Evolutionary conservation across 2,329 filamentous ascomycete genomes (phyloP), one percentile per base, ranked within the genome.

Genomic region (Ophiosphaerella herpotricha): DNA sequence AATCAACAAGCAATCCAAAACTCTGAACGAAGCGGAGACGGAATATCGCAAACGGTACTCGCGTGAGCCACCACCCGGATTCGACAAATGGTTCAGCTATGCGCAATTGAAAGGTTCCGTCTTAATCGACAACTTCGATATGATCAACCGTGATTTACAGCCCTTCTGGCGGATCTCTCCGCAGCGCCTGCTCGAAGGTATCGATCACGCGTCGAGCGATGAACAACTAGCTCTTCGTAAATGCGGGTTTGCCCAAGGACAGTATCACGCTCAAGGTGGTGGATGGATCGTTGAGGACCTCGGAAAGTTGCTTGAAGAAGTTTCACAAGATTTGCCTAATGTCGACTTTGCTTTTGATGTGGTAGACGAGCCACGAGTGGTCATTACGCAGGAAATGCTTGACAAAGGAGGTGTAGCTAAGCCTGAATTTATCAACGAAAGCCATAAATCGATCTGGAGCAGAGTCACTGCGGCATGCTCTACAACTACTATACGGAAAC

Each of bases 51-150:
- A 71, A 2, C 71, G 78, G 16, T 81, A 82, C 47, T 54, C 51
- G 0, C 58, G 73, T 1, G 67, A 75, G 1, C 80, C 79, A 0
- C 80, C 80, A 0, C 63, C 67, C 0, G 80, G 80, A 0, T 82
- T 82, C 26, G 62, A 76, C 1, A 63, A 53, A 3, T 82, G 80
- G 80, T 78, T 72, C 18, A 55, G 71, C 1, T 81, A 73, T 40
- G 78, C 79, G 0, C 42, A 58, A 1, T 54, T 56, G 0, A 63
- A 77, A 1, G 29, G 74, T 2, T 80, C 78, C 0, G 68, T 69
- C 0, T 71, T 82, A n/a, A 80, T 82, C 29, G 79, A 82, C 48
- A 76, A 82, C 2, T 82, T 78, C 24, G 77, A 82, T 34, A 67
- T 59, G 0, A 77, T 82, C 2, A 62, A 74, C 35, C 50, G 75